Evolutionary conservation across 768 basidiomycete genomes (phyloP).

Genomic region (Lactarius hatsudake): DNA sequence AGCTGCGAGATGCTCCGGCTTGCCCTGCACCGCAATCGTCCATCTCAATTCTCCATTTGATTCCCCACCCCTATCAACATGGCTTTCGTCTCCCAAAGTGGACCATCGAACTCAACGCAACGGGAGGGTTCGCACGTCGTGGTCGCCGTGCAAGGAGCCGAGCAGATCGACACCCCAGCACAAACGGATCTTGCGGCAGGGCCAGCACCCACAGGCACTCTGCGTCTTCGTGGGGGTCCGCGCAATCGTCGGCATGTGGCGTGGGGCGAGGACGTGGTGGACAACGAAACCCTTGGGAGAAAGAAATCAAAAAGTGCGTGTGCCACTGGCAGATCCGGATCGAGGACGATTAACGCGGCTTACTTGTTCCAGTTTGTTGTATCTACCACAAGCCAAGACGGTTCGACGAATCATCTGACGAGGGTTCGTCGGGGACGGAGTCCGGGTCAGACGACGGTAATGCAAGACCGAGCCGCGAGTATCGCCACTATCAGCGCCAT

Average conservation of each 20-base stretch:
- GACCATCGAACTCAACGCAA: conserved; percentile 3
- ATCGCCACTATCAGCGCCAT: conserved; percentile 4
- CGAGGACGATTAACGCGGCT: neutral
- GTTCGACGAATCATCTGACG: conserved; percentile 82
- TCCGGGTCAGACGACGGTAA: conserved; percentile 30
- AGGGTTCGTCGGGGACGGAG: conserved; percentile 50
- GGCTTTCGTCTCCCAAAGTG: conserved; percentile 8
- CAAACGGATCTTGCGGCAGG: neutral
- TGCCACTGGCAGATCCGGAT: neutral
- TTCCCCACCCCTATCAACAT: neutral
- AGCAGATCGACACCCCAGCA: conserved; percentile 1
- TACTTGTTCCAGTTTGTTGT: conserved; percentile 69
- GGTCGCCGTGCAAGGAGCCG: conserved; percentile 4
- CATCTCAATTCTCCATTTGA: neutral
- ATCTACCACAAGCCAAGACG: conserved; percentile 83
- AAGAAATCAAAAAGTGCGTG: conserved; percentile 72
- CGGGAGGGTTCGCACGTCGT: conserved; percentile 17
- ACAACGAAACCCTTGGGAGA: conserved; percentile 86
- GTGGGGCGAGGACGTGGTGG: conserved; percentile 62
- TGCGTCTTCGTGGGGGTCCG: conserved; percentile 17
- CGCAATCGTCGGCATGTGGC: conserved; percentile 50
- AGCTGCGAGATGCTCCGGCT: too few relatives aligned
- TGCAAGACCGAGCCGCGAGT: conserved; percentile 8
- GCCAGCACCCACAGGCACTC: neutral
- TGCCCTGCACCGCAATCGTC: neutral